Evolutionary conservation across 2,329 filamentous ascomycete genomes (phyloP).

Genomic region (Diaporthe sp.): DNA sequence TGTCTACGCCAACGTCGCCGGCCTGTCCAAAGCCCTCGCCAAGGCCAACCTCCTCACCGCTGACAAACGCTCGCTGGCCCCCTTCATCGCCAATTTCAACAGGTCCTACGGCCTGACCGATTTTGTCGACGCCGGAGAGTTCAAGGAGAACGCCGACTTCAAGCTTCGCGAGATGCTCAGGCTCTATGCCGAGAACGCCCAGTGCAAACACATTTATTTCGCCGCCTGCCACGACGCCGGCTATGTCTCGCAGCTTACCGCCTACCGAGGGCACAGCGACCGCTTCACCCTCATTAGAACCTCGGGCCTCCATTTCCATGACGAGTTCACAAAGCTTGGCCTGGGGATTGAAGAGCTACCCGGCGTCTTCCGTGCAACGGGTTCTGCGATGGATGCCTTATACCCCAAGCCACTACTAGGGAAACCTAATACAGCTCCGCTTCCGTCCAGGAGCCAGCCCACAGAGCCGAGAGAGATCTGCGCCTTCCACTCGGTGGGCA

Average conservation of each 20-base stretch:
- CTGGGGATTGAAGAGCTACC: constrained; percentile 62
- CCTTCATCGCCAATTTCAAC: constrained; percentile 67
- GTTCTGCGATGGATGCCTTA: constrained; percentile 29
- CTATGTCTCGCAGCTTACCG: constrained; percentile 66
- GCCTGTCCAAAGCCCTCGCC: constrained; percentile 60
- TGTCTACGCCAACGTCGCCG: constrained; percentile 66
- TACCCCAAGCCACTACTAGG: constrained; percentile 24
- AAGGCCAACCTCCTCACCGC: constrained; percentile 59
- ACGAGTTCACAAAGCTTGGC: constrained; percentile 62
- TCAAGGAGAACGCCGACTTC: constrained; percentile 68
- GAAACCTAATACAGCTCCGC: constrained; percentile 1
- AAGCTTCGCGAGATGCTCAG: constrained; percentile 64
- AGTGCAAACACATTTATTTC: constrained; percentile 74
- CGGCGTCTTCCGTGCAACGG: constrained; percentile 57
- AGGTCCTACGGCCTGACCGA: constrained; percentile 67
- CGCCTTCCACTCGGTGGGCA: constrained; percentile 41
- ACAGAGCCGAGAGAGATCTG: constrained; percentile 39
- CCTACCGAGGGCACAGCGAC: constrained; percentile 58
- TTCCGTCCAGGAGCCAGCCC: constrained; percentile 5
- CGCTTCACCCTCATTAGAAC: constrained; percentile 65
- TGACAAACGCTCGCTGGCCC: constrained; percentile 65
- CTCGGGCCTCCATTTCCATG: constrained; percentile 57
- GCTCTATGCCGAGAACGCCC: constrained; percentile 65
- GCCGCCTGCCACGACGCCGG: constrained; percentile 70
- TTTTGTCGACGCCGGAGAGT: constrained; percentile 70